Conservation (phyloP, 768 basidiomycete genomes). For the Boletus patriciae region DNA sequence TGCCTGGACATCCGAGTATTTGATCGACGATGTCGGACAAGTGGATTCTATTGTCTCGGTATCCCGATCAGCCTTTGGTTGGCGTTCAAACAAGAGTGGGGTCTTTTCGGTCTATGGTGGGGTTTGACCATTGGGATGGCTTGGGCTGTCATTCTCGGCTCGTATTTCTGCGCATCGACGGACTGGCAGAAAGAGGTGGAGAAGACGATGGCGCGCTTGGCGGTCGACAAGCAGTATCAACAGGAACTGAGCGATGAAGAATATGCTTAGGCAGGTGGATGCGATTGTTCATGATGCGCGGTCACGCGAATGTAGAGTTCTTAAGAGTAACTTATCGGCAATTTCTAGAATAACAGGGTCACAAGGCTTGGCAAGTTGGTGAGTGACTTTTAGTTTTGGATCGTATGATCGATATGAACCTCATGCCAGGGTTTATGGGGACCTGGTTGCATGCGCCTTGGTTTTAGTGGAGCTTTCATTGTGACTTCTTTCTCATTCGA, state of each 20-base stretch:
- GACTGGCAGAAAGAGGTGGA: constrained; percentile 72
- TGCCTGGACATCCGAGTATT: too few relatives aligned
- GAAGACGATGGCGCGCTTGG: constrained; percentile 56
- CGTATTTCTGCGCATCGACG: constrained; percentile 51
- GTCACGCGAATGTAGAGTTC: too few relatives aligned
- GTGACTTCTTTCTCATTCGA: too few relatives aligned
- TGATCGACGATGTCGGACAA: neutral
- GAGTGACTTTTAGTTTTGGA: too few relatives aligned
- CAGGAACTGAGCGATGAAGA: neutral
- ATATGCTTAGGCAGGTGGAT: neutral
- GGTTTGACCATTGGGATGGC: constrained; percentile 60
- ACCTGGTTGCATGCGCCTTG: too few relatives aligned
- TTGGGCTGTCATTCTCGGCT: constrained; percentile 12
- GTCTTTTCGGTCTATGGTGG: constrained; percentile 79
- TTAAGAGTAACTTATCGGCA: too few relatives aligned
- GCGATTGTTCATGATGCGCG: neutral
- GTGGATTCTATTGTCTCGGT: constrained; percentile 79
- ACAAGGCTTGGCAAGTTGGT: too few relatives aligned
- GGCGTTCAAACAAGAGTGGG: constrained; percentile 59
- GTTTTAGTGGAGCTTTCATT: too few relatives aligned
- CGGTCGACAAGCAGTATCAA: constrained; percentile 38
- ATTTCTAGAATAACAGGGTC: too few relatives aligned
- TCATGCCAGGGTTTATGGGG: too few relatives aligned
- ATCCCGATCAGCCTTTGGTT: constrained; percentile 82
- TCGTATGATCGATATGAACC: too few relatives aligned